phyloP scores from a whole-genome alignment of 805 yeast genomes.

The Barnettozyma botsteinii region DNA sequence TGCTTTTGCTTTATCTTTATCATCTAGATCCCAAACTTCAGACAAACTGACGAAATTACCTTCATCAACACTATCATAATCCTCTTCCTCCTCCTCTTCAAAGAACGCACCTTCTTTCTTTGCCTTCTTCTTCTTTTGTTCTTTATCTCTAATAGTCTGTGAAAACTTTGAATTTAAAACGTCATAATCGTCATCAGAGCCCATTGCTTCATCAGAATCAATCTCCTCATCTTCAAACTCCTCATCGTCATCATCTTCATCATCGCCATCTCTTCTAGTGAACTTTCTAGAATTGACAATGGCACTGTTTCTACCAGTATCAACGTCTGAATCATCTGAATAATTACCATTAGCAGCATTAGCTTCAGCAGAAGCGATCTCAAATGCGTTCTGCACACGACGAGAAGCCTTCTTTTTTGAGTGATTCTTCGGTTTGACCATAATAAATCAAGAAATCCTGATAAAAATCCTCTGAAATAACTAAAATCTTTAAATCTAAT shows the following conservation, averaged over 20 bases:
- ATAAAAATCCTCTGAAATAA: too few species aligned
- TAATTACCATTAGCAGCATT: constrained; percentile 14
- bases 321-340: constrained; percentile 30
- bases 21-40: constrained; percentile 87
- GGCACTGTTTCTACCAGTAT: constrained; percentile 30
- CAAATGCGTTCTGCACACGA: constrained; percentile 46
- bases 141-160: constrained; percentile 58
- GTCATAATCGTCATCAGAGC: constrained; percentile 71
- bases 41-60: constrained; percentile 67
- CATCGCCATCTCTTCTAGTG: constrained; percentile 18
- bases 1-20: constrained; percentile 38
- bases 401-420: constrained; percentile 23
- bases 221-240: constrained; percentile 58
- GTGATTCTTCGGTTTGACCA: constrained; percentile 7
- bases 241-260: constrained; percentile 26
- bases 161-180: constrained; percentile 60
- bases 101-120: constrained; percentile 24
- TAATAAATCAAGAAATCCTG: not conserved
- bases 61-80: constrained; percentile 72
- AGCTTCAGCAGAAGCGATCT: constrained; percentile 33
- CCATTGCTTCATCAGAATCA: constrained; percentile 85
- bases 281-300: constrained; percentile 32
- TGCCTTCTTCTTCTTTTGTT: constrained; percentile 22
- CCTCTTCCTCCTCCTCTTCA: constrained; percentile 34
- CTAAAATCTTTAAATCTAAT: too few species aligned